Evolutionary conservation across 331 rosid genomes (phyloP).

Genomic region (Malus hybrid): DNA sequence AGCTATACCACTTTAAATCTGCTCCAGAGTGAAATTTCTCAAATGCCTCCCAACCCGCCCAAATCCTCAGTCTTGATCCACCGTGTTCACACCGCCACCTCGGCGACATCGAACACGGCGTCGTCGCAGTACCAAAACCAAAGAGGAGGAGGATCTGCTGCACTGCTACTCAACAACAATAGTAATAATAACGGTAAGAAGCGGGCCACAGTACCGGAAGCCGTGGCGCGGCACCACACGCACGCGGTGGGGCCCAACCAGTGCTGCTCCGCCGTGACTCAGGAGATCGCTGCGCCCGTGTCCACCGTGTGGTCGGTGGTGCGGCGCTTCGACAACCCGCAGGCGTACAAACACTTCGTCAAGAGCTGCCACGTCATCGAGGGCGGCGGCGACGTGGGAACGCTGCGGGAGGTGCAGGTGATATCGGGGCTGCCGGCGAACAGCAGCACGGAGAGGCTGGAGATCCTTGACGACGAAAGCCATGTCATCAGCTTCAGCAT

Average conservation of each 20-base stretch:
- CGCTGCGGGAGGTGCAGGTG: constrained; percentile 72
- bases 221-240: constrained; percentile 52
- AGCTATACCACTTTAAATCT: neutral
- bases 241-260: constrained; percentile 40
- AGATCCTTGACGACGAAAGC: constrained; percentile 76
- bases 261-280: constrained; percentile 71
- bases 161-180: neutral
- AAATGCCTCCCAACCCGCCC: constrained; percentile 66
- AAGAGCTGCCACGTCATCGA: constrained; percentile 78
- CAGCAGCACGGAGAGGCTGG: constrained; percentile 78
- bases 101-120: constrained; percentile 1
- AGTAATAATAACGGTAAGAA: neutral
- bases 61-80: constrained; percentile 46
- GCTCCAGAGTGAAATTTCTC: neutral
- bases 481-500: constrained; percentile 86
- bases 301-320: constrained; percentile 85
- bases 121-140: neutral
- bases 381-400: constrained; percentile 77
- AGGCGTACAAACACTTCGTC: constrained; percentile 79
- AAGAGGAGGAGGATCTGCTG: neutral
- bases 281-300: constrained; percentile 73
- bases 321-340: constrained; percentile 88
- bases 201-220: constrained; percentile 34
- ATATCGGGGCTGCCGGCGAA: constrained; percentile 86
- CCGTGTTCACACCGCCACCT: constrained; percentile 29